phyloP scores from a whole-genome alignment of 1,284 basidiomycete species.

The Moesziomyces parantarcticus region DNA sequence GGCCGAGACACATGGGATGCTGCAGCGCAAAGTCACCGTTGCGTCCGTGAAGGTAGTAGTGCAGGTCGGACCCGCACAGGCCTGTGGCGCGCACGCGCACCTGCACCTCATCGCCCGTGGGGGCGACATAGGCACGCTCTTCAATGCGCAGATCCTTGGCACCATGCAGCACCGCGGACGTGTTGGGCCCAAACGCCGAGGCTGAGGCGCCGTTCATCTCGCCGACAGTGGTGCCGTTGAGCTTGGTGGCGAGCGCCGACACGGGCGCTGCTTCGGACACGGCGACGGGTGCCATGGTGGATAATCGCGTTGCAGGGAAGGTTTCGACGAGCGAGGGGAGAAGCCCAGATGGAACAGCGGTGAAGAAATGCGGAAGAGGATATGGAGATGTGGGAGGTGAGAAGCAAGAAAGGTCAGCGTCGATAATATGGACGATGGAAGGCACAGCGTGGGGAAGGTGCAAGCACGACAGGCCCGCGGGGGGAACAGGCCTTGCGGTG shows the following conservation, averaged over 20 bases:
- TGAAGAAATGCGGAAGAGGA: background rate
- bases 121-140: constrained; percentile 76
- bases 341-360: background rate
- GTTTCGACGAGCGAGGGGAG: background rate
- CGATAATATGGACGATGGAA: constrained; percentile 16
- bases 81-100: constrained; percentile 83
- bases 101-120: constrained; percentile 75
- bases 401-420: constrained; percentile 6
- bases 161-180: constrained; percentile 68
- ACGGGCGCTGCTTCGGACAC: constrained; percentile 18
- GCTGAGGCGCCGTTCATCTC: constrained; percentile 23
- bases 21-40: constrained; percentile 88
- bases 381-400: background rate
- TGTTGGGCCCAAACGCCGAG: constrained; percentile 44
- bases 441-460: background rate
- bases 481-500: constrained; percentile 2
- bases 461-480: constrained; percentile 1
- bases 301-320: background rate
- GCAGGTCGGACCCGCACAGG: constrained; percentile 76
- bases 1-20: constrained; percentile 84
- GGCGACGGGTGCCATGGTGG: constrained; percentile 39
- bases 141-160: constrained; percentile 72
- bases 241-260: constrained; percentile 17
- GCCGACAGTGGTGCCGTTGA: constrained; percentile 15
- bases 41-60: constrained; percentile 70